Evolutionary conservation across 208 protist genomes (phyloP).

Genomic region (Trypanosoma melophagium): DNA sequence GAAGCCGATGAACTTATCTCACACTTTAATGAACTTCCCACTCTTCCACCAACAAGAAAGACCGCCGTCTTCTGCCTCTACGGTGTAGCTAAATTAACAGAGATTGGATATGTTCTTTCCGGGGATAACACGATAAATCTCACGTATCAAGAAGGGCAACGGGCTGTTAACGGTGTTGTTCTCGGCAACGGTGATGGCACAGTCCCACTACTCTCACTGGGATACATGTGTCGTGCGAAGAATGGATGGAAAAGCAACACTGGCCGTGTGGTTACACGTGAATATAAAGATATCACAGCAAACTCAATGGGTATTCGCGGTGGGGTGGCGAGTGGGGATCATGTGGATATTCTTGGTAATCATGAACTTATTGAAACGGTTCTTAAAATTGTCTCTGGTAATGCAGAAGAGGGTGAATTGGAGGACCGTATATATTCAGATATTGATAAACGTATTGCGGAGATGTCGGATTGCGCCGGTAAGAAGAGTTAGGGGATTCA

Average conservation of each 20-base stretch:
- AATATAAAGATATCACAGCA: slow-evolving; percentile 56
- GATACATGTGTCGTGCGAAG: slow-evolving; percentile 87
- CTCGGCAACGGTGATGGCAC: slow-evolving; percentile 87
- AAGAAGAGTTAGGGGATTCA: slow-evolving; percentile 33
- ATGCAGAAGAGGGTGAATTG: slow-evolving; percentile 44
- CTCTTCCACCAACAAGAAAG: slow-evolving; percentile 78
- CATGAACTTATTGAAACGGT: slow-evolving; percentile 75
- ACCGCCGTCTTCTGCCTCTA: slow-evolving; percentile 90
- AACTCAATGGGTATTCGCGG: slow-evolving; percentile 55
- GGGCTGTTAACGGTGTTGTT: slow-evolving; percentile 62
- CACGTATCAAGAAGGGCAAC: slow-evolving; percentile 27
- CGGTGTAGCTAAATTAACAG: slow-evolving; percentile 77
- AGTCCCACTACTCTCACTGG: slow-evolving; percentile 85
- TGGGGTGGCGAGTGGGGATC: slow-evolving; percentile 60
- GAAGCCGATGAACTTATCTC: slow-evolving; percentile 33
- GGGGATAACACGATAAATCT: slow-evolving; percentile 19
- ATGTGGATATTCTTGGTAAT: slow-evolving; percentile 91
- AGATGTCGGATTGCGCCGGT: slow-evolving; percentile 34
- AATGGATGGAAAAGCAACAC: slow-evolving; percentile 85
- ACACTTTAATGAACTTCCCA: slow-evolving; percentile 43
- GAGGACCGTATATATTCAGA: slow-evolving; percentile 68
- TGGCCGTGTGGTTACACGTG: slow-evolving; percentile 79
- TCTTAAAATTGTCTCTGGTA: slow-evolving; percentile 70
- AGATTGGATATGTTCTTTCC: slow-evolving; percentile 68
- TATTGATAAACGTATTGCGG: slow-evolving; percentile 53